Percentiles rank a stretch among this genome's conserved stretches.
Conservation (phyloP, 345 rosid species). For the Eucalyptus sp. region DNA sequence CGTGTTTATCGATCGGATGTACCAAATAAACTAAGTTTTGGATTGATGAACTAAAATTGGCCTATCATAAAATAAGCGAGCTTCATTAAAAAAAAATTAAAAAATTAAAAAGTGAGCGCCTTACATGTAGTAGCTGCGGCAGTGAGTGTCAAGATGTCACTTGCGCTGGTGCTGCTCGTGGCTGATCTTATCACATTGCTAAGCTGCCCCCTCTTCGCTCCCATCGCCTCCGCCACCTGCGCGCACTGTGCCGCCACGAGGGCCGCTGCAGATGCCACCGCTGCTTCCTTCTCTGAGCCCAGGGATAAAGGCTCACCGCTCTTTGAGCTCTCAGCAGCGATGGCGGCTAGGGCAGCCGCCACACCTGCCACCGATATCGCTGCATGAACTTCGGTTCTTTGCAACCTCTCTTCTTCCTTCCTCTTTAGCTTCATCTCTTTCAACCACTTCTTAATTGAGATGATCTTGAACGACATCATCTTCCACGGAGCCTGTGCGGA, state of each 20-base stretch:
- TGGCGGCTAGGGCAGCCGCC: constrained; percentile 78
- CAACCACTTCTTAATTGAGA: constrained; percentile 77
- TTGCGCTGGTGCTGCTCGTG: constrained; percentile 54
- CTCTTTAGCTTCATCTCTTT: constrained; percentile 64
- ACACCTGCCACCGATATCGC: constrained; percentile 81
- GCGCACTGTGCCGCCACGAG: constrained; percentile 85
- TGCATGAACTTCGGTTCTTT: constrained; percentile 84
- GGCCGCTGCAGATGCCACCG: constrained; percentile 84
- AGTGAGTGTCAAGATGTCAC: constrained; percentile 76
- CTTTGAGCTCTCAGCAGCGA: constrained; percentile 51
- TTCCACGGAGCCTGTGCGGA: constrained; percentile 56
- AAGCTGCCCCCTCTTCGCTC: constrained; percentile 71
- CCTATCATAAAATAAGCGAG: neutral
- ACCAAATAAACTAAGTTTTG: neutral
- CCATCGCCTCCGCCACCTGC: constrained; percentile 75
- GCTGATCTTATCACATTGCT: constrained; percentile 58
- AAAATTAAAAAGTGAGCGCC: neutral
- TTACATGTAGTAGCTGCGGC: constrained; percentile 90
- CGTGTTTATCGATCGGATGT: neutral
- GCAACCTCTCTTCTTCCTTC: constrained; percentile 70
- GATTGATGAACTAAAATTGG: neutral
- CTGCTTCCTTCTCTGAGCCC: constrained; percentile 34
- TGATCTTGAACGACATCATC: constrained; percentile 24
- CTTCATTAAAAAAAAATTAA: neutral
- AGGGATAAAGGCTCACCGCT: constrained; percentile 1